Conservation (phyloP, 2,329 filamentous ascomycete genomes). For the Achaetomium macrosporum region DNA sequence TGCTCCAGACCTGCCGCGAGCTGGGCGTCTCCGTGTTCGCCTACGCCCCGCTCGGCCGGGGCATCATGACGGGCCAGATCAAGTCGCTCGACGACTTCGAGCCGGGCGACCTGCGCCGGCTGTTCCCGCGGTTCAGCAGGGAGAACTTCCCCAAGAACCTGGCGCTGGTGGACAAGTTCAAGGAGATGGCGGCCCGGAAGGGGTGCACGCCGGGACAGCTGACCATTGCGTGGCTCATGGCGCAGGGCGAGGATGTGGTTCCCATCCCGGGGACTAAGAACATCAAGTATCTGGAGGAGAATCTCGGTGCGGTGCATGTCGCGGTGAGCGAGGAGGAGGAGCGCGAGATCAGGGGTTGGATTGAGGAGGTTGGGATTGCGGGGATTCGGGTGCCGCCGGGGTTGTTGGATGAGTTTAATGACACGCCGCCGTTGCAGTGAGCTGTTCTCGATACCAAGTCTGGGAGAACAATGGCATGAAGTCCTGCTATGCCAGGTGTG, state of each 20-base stretch:
- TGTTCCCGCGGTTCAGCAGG: conserved; percentile 41
- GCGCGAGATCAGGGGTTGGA: conserved; percentile 27
- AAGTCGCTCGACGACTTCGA: conserved; percentile 41
- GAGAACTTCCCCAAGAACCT: conserved; percentile 54
- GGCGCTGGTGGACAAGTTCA: conserved; percentile 45
- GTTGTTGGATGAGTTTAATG: conserved; percentile 15
- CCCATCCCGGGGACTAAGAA: conserved; percentile 50
- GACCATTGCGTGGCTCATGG: conserved; percentile 57
- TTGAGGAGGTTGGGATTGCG: conserved; percentile 13
- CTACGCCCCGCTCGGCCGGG: conserved; percentile 55
- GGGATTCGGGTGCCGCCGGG: conserved; percentile 8
- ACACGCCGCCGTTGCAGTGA: conserved; percentile 8
- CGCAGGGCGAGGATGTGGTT: conserved; percentile 53
- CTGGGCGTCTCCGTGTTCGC: conserved; percentile 31
- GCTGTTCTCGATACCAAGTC: too few species aligned
- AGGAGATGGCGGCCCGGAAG: conserved; percentile 47
- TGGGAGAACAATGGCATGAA: too few species aligned
- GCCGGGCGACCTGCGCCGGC: conserved; percentile 41
- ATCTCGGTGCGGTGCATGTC: conserved; percentile 32
- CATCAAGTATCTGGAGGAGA: conserved; percentile 43
- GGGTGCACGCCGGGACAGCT: conserved; percentile 49
- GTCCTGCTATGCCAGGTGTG: too few species aligned
- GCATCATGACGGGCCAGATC: conserved; percentile 49
- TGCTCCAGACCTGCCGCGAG: conserved; percentile 30
- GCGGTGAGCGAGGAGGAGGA: conserved; percentile 23